Conservation (phyloP, 1,284 basidiomycete species). For the Lentinus polychrous region DNA sequence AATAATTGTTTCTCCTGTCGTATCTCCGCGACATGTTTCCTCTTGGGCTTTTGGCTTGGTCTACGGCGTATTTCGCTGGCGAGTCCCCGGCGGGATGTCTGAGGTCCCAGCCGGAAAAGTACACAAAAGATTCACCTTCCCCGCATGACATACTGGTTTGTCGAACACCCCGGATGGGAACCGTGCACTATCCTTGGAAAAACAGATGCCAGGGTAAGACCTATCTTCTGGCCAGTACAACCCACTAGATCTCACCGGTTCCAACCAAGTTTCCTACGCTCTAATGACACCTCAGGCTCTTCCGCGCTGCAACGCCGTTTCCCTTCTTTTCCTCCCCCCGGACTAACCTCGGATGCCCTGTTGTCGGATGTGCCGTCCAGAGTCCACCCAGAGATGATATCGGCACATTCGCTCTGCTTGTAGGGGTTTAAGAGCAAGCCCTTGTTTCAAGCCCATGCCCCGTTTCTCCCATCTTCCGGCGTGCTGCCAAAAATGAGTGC, state of each 20-base stretch:
- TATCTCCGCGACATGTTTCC: too few relatives aligned
- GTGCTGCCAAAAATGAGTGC: constrained; percentile 14
- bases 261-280: background rate
- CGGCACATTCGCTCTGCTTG: constrained; percentile 22
- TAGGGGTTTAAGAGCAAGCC: constrained; percentile 20
- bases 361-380: constrained; percentile 26
- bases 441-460: constrained; percentile 14
- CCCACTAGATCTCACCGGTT: background rate
- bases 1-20: too few relatives aligned
- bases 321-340: constrained; percentile 14
- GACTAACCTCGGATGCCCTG: constrained; percentile 24
- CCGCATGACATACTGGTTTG: too few relatives aligned
- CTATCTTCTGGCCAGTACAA: background rate
- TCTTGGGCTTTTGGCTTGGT: background rate
- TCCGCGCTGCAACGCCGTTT: background rate
- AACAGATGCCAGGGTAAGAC: background rate
- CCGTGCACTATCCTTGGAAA: background rate
- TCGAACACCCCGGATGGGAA: background rate
- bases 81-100: too few relatives aligned
- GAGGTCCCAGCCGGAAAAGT: too few relatives aligned
- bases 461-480: constrained; percentile 17
- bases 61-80: too few relatives aligned
- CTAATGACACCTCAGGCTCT: background rate
- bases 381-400: constrained; percentile 23
- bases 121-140: too few relatives aligned